These are phyloP conservation scores for Lasiodiplodia sp. DNA, from an alignment of 2,329 filamentous ascomycete species.

Conservation along the genomic window DNA sequence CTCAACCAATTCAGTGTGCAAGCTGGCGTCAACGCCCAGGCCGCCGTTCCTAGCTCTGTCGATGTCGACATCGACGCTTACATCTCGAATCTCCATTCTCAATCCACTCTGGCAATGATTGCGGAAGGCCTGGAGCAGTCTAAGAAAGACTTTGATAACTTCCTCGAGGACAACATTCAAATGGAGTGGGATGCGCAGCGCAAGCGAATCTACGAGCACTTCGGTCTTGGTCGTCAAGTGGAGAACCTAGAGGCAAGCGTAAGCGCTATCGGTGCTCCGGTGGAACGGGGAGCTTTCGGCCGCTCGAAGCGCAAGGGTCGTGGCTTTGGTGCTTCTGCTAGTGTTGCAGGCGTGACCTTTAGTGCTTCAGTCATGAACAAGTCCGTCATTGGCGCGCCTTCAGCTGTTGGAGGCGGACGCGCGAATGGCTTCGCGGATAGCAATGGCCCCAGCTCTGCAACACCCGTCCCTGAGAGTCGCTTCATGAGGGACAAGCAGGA, in stretches of 20 bases:
- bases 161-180: constrained; percentile 91
- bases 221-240: constrained; percentile 72
- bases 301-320: constrained; percentile 54
- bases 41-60: constrained; percentile 49
- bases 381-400: constrained; percentile 86
- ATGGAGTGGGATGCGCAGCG: constrained; percentile 96
- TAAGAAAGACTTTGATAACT: constrained; percentile 88
- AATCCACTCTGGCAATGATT: constrained; percentile 91
- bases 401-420: constrained; percentile 62
- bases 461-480: constrained; percentile 70
- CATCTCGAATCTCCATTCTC: constrained; percentile 83
- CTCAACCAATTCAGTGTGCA: constrained; percentile 76
- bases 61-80: constrained; percentile 72
- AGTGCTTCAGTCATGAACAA: constrained; percentile 76
- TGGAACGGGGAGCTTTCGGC: constrained; percentile 61
- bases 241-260: constrained; percentile 46
- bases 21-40: constrained; percentile 68
- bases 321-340: constrained; percentile 46
- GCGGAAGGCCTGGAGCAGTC: constrained; percentile 89
- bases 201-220: constrained; percentile 93
- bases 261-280: constrained; percentile 44
- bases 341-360: constrained; percentile 52
- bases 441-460: constrained; percentile 60
- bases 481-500: constrained; percentile 84
- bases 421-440: constrained; percentile 73